Evolutionary conservation across 2,329 filamentous ascomycete genomes (phyloP).

Genomic region (Thermomyces lanuginosus): DNA sequence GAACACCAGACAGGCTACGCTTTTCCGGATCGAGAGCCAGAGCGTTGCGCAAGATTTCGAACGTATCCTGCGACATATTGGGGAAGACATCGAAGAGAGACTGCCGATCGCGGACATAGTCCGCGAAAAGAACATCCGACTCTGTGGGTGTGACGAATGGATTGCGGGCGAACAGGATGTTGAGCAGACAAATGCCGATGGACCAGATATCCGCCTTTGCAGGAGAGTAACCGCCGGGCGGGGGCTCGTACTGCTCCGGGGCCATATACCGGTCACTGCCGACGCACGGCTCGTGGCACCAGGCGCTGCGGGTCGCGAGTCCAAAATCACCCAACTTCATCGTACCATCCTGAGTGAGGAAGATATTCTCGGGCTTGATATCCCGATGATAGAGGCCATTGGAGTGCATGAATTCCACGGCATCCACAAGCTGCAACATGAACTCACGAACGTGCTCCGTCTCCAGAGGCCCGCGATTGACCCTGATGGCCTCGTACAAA

Average conservation of each 20-base stretch:
- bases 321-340: constrained; percentile 98
- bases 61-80: constrained; percentile 96
- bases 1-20: constrained; percentile 63
- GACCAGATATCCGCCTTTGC: constrained; percentile 93
- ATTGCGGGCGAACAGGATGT: constrained; percentile 91
- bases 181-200: constrained; percentile 88
- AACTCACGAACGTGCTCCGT: constrained; percentile 94
- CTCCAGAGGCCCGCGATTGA: constrained; percentile 72
- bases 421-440: constrained; percentile 85
- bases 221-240: constrained; percentile 74
- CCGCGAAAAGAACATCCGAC: constrained; percentile 80
- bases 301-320: constrained; percentile 71
- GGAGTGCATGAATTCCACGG: constrained; percentile 76
- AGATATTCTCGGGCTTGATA: constrained; percentile 99
- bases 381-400: constrained; percentile 91
- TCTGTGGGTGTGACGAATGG: constrained; percentile 83
- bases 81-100: constrained; percentile 96
- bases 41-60: constrained; percentile 78
- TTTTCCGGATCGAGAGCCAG: constrained; percentile 82
- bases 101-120: constrained; percentile 86
- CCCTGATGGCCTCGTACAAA: constrained; percentile 90
- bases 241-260: constrained; percentile 89
- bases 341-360: constrained; percentile 65
- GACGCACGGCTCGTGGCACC: constrained; percentile 84
- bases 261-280: constrained; percentile 99